phyloP scores from a whole-genome alignment of 2,329 filamentous ascomycete species.

The Alternaria gansuensis region DNA sequence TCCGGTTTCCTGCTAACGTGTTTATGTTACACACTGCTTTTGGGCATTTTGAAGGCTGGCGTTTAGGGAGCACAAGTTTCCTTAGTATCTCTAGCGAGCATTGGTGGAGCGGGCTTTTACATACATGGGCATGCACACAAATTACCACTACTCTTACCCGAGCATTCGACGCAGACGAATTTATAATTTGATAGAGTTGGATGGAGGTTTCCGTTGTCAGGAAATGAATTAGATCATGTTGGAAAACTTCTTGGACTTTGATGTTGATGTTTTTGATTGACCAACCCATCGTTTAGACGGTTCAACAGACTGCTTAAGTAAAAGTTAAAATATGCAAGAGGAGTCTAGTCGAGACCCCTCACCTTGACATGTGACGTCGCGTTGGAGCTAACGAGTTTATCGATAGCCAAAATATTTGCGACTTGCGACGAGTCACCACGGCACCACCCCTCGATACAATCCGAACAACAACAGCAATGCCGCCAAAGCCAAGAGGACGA shows the following conservation, averaged over 20 bases:
- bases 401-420: slow-evolving; percentile 43
- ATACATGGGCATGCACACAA: slow-evolving; percentile 47
- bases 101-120: slow-evolving; percentile 49
- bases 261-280: background rate
- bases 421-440: slow-evolving; percentile 22
- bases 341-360: slow-evolving; percentile 1
- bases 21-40: slow-evolving; percentile 33
- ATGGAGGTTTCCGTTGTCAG: slow-evolving; percentile 15
- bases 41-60: slow-evolving; percentile 34
- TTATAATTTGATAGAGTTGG: slow-evolving; percentile 42
- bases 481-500: slow-evolving; percentile 44
- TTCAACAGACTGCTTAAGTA: background rate
- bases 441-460: slow-evolving; percentile 8
- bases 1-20: slow-evolving; percentile 38
- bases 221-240: slow-evolving; percentile 21
- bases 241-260: background rate
- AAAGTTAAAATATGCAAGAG: background rate
- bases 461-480: slow-evolving; percentile 34
- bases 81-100: slow-evolving; percentile 53
- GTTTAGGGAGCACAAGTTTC: slow-evolving; percentile 42
- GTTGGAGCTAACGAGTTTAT: slow-evolving; percentile 22
- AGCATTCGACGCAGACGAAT: slow-evolving; percentile 26
- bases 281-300: background rate
- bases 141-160: slow-evolving; percentile 29
- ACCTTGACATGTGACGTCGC: slow-evolving; percentile 21